Conservation (phyloP, 2,329 filamentous ascomycete species). For the Huntiella abstrusa region DNA sequence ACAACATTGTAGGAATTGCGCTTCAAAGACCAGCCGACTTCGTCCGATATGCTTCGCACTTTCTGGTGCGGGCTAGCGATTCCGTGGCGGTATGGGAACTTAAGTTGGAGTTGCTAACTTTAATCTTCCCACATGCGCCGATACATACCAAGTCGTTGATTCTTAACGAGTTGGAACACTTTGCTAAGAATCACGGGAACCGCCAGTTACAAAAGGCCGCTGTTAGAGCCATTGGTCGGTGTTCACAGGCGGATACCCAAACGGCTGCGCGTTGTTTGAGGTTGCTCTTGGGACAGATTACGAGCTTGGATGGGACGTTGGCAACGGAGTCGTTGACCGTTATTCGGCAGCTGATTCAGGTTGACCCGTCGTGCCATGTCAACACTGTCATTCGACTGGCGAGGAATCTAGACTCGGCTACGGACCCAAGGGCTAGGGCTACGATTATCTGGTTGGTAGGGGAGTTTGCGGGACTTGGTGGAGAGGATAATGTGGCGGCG, state of each 20-base stretch:
- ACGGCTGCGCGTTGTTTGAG: conserved; percentile 65
- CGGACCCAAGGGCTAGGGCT: conserved; percentile 71
- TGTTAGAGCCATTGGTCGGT: conserved; percentile 81
- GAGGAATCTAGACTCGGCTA: conserved; percentile 76
- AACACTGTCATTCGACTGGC: conserved; percentile 78
- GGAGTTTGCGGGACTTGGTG: conserved; percentile 67
- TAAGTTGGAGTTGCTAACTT: conserved; percentile 76
- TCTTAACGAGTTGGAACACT: conserved; percentile 84
- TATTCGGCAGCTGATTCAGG: conserved; percentile 86
- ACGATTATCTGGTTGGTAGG: conserved; percentile 97
- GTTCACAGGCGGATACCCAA: conserved; percentile 56
- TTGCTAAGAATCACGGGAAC: conserved; percentile 51
- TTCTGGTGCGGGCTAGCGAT: conserved; percentile 67
- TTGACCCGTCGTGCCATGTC: conserved; percentile 61
- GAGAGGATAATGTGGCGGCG: conserved; percentile 75
- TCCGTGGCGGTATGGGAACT: conserved; percentile 68
- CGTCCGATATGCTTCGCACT: conserved; percentile 73
- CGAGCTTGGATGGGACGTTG: conserved; percentile 67
- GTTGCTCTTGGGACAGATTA: conserved; percentile 70
- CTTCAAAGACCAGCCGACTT: conserved; percentile 61
- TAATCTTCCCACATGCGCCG: conserved; percentile 73
- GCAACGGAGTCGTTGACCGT: conserved; percentile 90
- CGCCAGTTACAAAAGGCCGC: conserved; percentile 69
- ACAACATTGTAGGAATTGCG: conserved; percentile 90
- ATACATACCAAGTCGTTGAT: conserved; percentile 66